phyloP scores from a whole-genome alignment of 306 rosid genomes.

The Ormosia semicastrata region DNA sequence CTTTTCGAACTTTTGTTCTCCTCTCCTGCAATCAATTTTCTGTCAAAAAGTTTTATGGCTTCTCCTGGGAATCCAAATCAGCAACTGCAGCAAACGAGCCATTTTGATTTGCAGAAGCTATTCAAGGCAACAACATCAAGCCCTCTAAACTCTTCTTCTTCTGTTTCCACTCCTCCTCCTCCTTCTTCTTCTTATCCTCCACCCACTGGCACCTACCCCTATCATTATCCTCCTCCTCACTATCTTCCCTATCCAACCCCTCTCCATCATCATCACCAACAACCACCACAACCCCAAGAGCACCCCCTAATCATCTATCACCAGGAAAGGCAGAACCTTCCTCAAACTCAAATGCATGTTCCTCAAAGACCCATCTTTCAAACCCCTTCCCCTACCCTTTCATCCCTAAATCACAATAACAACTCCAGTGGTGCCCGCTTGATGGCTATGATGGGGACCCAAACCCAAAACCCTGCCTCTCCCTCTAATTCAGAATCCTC shows the following conservation, averaged over 20 bases:
- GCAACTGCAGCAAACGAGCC: slow-evolving; percentile 29
- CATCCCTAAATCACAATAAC: slow-evolving; percentile 41
- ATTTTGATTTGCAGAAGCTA: slow-evolving; percentile 54
- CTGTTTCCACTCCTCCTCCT: slow-evolving; percentile 36
- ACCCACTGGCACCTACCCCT: slow-evolving; percentile 56
- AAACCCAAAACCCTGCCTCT: slow-evolving; percentile 26
- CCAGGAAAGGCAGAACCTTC: slow-evolving; percentile 8
- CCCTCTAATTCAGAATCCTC: slow-evolving; percentile 34
- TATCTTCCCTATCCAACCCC: slow-evolving; percentile 37
- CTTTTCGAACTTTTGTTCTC: no score
- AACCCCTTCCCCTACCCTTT: slow-evolving; percentile 32
- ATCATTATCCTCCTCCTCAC: slow-evolving; percentile 35
- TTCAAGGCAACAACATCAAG: slow-evolving; percentile 39
- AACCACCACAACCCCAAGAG: background rate
- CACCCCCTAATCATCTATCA: slow-evolving; percentile 36
- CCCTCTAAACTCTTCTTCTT: slow-evolving; percentile 23
- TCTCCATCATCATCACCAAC: slow-evolving; percentile 20
- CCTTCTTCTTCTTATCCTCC: slow-evolving; percentile 73
- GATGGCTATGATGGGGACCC: slow-evolving; percentile 51
- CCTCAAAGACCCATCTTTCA: slow-evolving; percentile 43
- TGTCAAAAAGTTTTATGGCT: slow-evolving; percentile 45
- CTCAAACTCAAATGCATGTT: slow-evolving; percentile 33
- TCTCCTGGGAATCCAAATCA: slow-evolving; percentile 50
- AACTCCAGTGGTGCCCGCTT: slow-evolving; percentile 45
- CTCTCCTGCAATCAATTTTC: background rate